Base-by-base conservation (phyloP, 2,329 filamentous ascomycete species). In the Pleurostoma richardsiae region DNA sequence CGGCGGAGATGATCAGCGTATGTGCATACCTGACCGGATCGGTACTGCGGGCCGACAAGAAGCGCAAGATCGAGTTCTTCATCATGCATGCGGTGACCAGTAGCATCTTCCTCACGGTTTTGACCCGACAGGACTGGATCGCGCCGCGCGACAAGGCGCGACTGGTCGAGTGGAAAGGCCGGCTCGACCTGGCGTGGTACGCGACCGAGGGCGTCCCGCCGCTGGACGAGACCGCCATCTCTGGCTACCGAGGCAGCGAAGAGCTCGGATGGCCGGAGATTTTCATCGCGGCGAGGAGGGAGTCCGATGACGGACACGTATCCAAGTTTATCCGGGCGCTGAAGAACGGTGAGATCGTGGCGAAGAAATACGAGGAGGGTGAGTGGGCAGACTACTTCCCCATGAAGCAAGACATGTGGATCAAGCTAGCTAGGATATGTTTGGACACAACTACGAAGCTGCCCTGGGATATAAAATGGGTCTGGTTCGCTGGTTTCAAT, bases 31-130 rank as follows among this genome's bases (percentile, higher is more conserved):
- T 51, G 3, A 45, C 48, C 5, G 56, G 57, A n/a, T 54, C 61
- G 4, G 71, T 75, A 2, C 76, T 85, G 1, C 76, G 80, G 53
- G 66, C 72, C 8, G 76, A 76, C 0, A 65, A 70, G 29, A 78
- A 78, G 54, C 62, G 66, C 40, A 86, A 81, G 56, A 74, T 87
- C 54, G 86, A 89, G 62, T 89, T 90, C 64, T 87, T 79, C 69
- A 45, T 46, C 26, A 59, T 64, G 60, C 66, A 70, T 52, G 46
- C 41, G 40, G 61, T 68, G 3, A 68, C 61, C 10, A 56, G 55
- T 49, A 54, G 50, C 45, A 56, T 70, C 40, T 64, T 64, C 51
- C 51, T 64, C 26, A 58, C 33, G 6, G 55, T 63, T 1, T 46
- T 70, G 8, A 42, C 42, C 27, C 50, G 51, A 7, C 59, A 66